Base-by-base conservation (phyloP, 345 rosid species). In the Camelina neglecta region DNA sequence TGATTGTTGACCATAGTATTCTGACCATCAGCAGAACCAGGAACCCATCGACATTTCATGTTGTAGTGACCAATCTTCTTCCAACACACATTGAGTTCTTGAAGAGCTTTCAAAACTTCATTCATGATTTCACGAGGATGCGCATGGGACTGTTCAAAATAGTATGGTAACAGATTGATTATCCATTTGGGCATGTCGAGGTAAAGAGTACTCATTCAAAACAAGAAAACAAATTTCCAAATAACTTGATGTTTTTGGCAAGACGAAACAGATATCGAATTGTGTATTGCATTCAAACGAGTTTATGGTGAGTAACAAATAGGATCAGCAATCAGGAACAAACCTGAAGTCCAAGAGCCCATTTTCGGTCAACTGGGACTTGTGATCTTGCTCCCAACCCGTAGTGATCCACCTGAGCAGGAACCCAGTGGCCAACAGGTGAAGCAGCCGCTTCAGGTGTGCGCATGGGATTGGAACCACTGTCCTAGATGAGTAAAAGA, bases 301-400 rank as follows among this genome's bases (percentile, higher is more conserved):
- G 16, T 44, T 68, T 13, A 60, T 3, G 56, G 35, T 38, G 55
- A 75, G 12, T 7, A 8, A 47, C 74, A 59, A 23, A 95, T 51
- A 75, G 55, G 60, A 29, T 50, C 45, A 58, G 44, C 23, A 59
- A 67, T 8, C 29, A 75, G 12, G 10, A 8, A 47, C 74, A 59
- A 23, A 95, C 99, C 98, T 93, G 93, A 67, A 95, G 87, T 72
- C 99, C 98, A 79, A 95, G 93, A 78, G 93, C 92, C 96, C 97
- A 95, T 88, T 92, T 95, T 74, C 89, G 84, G 39, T 87, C 91
- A 50, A 68, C 81, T 11, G 83, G 86, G 74, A 74, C 75, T 76
- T 89, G 93, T 50, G 90, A 73, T 72, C 86, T 86, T 65, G 83
- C 65, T 74, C 89, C 86, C 55, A 72, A 77, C 66, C 90, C 96